phyloP scores from a whole-genome alignment of 2,329 filamentous ascomycete genomes.

The Calonectria ilicicola region DNA sequence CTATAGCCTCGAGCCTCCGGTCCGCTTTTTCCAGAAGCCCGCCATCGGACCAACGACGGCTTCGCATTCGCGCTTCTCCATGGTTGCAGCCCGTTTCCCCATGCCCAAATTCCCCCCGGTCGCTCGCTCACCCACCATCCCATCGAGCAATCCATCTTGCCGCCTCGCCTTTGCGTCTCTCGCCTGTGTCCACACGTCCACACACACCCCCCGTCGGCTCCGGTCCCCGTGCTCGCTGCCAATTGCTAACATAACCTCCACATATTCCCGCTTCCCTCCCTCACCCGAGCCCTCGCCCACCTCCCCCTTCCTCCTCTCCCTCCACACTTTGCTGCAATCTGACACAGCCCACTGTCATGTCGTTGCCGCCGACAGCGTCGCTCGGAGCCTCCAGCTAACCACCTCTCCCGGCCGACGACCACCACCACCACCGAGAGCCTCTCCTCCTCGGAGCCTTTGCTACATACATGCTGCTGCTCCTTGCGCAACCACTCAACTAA shows the following conservation, averaged over 20 bases:
- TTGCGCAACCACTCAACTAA: conserved; percentile 14
- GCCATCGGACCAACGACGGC: conserved; percentile 26
- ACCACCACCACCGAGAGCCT: too few species aligned
- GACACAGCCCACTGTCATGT: conserved; percentile 28
- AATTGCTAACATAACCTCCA: conserved; percentile 6
- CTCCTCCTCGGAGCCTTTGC: not conserved
- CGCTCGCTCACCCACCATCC: conserved; percentile 23
- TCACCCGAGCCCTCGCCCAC: not conserved
- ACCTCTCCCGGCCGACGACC: not conserved
- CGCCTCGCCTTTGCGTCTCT: not conserved
- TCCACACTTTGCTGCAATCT: not conserved
- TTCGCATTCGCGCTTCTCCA: conserved; percentile 12
- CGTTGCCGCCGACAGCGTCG: conserved; percentile 15
- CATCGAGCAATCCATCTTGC: not conserved
- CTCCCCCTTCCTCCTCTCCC: not conserved
- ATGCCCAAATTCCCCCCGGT: conserved; percentile 27
- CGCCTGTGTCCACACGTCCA: conserved; percentile 8
- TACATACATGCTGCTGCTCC: not conserved
- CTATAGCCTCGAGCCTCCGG: conserved; percentile 23
- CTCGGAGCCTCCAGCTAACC: conserved; percentile 17
- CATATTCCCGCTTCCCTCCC: conserved; percentile 10
- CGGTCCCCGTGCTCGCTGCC: conserved; percentile 20
- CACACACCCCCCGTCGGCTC: conserved; percentile 14
- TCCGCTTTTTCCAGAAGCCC: conserved; percentile 43
- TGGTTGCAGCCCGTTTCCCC: not conserved